phyloP scores from a whole-genome alignment of 768 basidiomycete genomes.

The Lanmaoa pseudosensibilis region DNA sequence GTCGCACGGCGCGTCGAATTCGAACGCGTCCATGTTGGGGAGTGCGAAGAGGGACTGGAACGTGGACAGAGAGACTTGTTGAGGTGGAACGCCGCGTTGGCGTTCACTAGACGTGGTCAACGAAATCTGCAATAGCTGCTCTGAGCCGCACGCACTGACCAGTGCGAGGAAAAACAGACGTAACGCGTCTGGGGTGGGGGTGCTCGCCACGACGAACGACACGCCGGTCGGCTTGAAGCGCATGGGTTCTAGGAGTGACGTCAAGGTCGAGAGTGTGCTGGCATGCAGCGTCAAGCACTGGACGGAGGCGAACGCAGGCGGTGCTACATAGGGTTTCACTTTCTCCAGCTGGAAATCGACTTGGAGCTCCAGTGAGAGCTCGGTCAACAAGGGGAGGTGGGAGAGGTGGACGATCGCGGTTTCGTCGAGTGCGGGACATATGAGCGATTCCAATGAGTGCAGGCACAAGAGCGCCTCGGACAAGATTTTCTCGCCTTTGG shows the following conservation, averaged over 20 bases:
- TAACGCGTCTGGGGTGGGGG: conserved; percentile 18
- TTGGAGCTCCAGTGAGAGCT: conserved; percentile 19
- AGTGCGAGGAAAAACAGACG: conserved; percentile 25
- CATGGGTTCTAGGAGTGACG: conserved; percentile 21
- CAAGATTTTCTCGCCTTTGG: conserved; percentile 18
- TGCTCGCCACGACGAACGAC: conserved; percentile 13
- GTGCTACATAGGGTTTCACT: conserved; percentile 7
- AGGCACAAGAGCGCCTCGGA: conserved; percentile 23
- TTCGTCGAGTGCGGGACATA: conserved; percentile 23
- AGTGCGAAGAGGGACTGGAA: conserved; percentile 21
- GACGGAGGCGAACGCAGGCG: conserved; percentile 20
- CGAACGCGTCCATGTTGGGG: conserved; percentile 9
- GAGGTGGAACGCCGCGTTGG: neutral
- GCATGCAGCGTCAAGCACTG: conserved; percentile 10
- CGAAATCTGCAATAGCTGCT: conserved; percentile 9
- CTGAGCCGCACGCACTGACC: conserved; percentile 8
- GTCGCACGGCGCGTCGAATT: conserved; percentile 21
- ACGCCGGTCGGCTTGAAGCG: conserved; percentile 14
- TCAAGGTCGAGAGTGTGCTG: conserved; percentile 15
- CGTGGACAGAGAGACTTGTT: conserved; percentile 14
- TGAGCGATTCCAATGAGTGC: conserved; percentile 15
- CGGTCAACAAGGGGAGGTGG: conserved; percentile 14
- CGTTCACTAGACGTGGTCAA: conserved; percentile 6
- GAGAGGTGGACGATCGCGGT: conserved; percentile 25
- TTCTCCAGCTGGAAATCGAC: conserved; percentile 14